Base-by-base conservation (phyloP, 495 filamentous ascomycete species). In the Penicillium chermesinum region DNA sequence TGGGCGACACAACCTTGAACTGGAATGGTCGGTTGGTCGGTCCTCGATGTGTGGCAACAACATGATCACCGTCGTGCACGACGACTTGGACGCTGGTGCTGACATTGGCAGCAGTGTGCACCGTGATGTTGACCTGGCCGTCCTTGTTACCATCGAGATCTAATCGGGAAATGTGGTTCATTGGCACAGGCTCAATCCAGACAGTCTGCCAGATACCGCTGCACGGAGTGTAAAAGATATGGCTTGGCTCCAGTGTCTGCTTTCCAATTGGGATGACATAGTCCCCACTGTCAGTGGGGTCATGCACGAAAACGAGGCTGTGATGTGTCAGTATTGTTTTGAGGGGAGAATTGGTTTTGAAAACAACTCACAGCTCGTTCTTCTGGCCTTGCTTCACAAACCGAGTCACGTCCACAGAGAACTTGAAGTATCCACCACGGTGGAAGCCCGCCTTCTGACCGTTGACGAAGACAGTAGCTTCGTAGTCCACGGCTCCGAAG, bases 171-270 rank as follows among this genome's bases (percentile, higher is more conserved):
- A 86, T 75, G 55, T 83, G 66, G 43, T 74, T 72, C 1, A 62
- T 47, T 0, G 81, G 80, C 0, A 75, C 81, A 12, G 75, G 65
- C 54, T 87, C 83, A 1, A 86, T 64, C 82, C 82, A 87, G 1
- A 86, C 82, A 17, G 66, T 76, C 55, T 86, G 82, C 83, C 83
- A 87, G 39, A 87, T 87, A 2, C 83, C 83, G 30, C 74, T 77
- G 61, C 83, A 86, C 9, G 83, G 81, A 0, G 75, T 81, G 60
- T 87, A 87, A 57, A 84, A 87, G 41, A 87, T 86, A 52, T 86
- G 82, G 5, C 73, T 77, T 2, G 73, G 78, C 2, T 59, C 52
- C 2, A 75, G 62, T 7, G 74, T 79, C 57, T 85, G 83, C 62
- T 87, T 87, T 40, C 83, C 83, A 45, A 83, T 70, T 0, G 82